A percentile compares a stretch with the other conserved stretches of the same genome.
phyloP scores from a whole-genome alignment of 352 stramenopile genomes.

The Globisporangium parvum region DNA sequence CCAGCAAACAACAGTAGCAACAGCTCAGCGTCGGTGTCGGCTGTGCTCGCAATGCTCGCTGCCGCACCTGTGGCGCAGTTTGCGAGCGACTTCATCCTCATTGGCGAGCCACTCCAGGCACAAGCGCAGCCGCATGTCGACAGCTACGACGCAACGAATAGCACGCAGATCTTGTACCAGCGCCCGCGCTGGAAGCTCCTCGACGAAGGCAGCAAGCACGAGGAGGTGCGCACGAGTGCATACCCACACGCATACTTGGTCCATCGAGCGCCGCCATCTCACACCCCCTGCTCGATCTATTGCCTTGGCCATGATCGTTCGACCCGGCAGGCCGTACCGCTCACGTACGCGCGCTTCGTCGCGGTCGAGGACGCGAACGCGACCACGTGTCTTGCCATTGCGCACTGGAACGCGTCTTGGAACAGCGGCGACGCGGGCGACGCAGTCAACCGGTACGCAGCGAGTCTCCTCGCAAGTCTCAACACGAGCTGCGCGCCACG shows the following conservation, averaged over 20 bases:
- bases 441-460: not conserved
- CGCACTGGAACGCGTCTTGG: conserved; percentile 21
- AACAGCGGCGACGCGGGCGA: conserved; percentile 6
- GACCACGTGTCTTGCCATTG: conserved; percentile 21
- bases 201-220: conserved; percentile 10
- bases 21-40: not conserved
- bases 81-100: conserved; percentile 15
- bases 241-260: not conserved
- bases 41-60: not conserved
- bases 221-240: conserved; percentile 7
- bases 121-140: not conserved
- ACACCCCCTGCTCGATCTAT: not conserved
- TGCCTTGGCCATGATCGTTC: too few species aligned
- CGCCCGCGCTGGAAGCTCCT: conserved; percentile 10
- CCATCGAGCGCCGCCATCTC: too few species aligned
- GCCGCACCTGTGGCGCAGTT: conserved; percentile 2
- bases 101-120: not conserved
- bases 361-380: not conserved
- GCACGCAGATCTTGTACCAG: conserved; percentile 13
- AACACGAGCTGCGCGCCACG: conserved; percentile 9
- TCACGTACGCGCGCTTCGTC: conserved; percentile 26
- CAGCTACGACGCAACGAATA: conserved; percentile 3
- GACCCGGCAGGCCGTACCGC: conserved; percentile 5
- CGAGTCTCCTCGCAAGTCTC: conserved; percentile 6
- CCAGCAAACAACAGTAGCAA: not conserved